Evolutionary conservation across 1,284 basidiomycete species (phyloP), one percentile per base, ranked within the genome.

Genomic region (Bjerkandera adusta): DNA sequence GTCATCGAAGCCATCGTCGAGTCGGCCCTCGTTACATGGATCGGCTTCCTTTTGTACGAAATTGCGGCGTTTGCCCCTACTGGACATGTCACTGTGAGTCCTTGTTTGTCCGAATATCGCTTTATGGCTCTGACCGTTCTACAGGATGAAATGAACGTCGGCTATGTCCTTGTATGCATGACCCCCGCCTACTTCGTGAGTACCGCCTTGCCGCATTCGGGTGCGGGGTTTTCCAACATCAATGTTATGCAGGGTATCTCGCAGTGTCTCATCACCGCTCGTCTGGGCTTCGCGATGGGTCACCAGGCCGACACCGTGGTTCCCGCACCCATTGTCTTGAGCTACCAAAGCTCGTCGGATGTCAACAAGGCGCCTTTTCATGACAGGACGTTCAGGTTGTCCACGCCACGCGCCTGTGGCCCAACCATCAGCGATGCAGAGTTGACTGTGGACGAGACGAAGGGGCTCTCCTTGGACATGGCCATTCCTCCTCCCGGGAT

Each of bases 1-100:
- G 26, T 45, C 6, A 25, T 58, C 33, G 43, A 46, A 5, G 58
- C 53, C 10, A 42, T 52, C 37, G 49, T 58, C 40, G 58, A 60
- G 45, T 57, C 57, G 4, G 56, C 55, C 11, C 25, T 54, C 6
- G 48, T 57, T 3, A 60, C 55, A 21, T 58, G 57, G 57, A 32
- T 60, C 15, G 58, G 58, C 3, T 50, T 58, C 8, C 51, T 60
- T 8, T 26, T 58, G 21, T 55, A 50, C 35, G 58, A 59, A 45
- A 53, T 55, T 10, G 42, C 49, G 16, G 50, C 50, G 2, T 49
- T 60, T 6, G 57, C 52, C 4, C 58, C 57, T 4, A 45, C 48
- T 5, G 57, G 56, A 3, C 45, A 50, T 37, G 35, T 60, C 24
- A 45, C 46, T 6, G 56, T 56, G 43, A 20, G 46, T 51, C 15